phyloP scores from a whole-genome alignment of 2,329 filamentous ascomycete species.

The Hymenoscyphus fraxineus region DNA sequence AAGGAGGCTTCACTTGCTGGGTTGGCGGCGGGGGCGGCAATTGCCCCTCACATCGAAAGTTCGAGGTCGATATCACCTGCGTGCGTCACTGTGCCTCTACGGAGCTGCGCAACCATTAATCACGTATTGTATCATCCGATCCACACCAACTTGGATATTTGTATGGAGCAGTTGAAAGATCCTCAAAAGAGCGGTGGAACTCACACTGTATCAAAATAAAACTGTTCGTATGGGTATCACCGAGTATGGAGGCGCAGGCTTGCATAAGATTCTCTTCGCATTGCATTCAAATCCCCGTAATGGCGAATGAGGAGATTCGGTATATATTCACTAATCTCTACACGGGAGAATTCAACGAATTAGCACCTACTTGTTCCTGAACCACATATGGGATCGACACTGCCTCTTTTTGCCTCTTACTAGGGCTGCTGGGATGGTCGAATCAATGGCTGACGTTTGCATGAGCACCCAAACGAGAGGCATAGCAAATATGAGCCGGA shows the following conservation, averaged over 20 bases:
- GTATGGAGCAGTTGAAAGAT: not conserved
- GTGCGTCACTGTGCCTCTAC: not conserved
- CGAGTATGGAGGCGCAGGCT: slow-evolving; percentile 1
- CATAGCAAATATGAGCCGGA: not conserved
- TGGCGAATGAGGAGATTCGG: not conserved
- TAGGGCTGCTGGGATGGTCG: not conserved
- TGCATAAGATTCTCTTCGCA: not conserved
- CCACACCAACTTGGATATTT: not conserved
- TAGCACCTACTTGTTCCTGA: not conserved
- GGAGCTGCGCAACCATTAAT: not conserved
- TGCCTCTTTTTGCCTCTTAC: not conserved
- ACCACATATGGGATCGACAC: not conserved
- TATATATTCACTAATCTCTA: not conserved
- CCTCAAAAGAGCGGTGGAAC: slow-evolving; percentile 3
- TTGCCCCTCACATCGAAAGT: not conserved
- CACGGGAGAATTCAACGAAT: not conserved
- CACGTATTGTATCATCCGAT: not conserved
- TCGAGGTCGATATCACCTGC: no score
- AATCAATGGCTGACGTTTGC: not conserved
- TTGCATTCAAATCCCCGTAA: not conserved
- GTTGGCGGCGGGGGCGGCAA: not conserved
- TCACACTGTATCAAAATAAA: not conserved
- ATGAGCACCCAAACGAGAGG: not conserved
- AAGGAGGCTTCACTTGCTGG: not conserved
- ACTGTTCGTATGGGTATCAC: not conserved